phyloP scores from a whole-genome alignment of 2,329 filamentous ascomycete species.

The Penicillium sp. region DNA sequence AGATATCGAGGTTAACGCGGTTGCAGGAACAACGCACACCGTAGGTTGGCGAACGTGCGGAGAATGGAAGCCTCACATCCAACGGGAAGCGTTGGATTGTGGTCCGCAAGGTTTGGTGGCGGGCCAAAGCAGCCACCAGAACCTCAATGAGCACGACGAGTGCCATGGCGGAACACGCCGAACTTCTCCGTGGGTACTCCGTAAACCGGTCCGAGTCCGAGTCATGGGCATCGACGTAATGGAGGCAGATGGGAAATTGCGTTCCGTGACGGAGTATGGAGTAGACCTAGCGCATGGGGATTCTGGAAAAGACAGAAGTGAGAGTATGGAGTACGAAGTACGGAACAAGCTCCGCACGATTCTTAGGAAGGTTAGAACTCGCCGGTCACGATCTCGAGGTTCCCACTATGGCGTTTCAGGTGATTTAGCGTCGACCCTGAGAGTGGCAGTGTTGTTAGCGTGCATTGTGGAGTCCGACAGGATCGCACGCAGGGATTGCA shows the following conservation, averaged over 20 bases:
- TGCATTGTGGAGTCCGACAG: constrained; percentile 21
- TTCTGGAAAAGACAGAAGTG: background rate
- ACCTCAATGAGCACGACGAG: background rate
- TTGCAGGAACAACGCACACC: constrained; percentile 18
- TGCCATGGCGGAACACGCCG: constrained; percentile 1
- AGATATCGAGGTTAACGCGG: background rate
- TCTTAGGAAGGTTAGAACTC: background rate
- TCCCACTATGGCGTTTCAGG: constrained; percentile 28
- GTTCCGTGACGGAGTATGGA: background rate
- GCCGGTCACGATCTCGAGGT: constrained; percentile 11
- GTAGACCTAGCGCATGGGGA: background rate
- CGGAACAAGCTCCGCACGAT: background rate
- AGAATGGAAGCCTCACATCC: background rate
- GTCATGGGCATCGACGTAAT: constrained; percentile 1
- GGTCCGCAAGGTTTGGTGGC: constrained; percentile 11
- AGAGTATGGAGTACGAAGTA: background rate
- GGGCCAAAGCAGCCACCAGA: constrained; percentile 1
- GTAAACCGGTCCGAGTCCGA: background rate
- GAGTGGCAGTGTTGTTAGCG: constrained; percentile 27
- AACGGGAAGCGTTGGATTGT: background rate
- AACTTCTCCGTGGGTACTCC: constrained; percentile 5
- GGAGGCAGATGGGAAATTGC: background rate
- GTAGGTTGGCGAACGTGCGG: constrained; percentile 11
- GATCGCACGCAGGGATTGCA: constrained; percentile 31
- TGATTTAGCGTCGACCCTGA: constrained; percentile 30